Evolutionary conservation across 75 land plant genomes (phyloP).

Genomic region (Pinus taeda): DNA sequence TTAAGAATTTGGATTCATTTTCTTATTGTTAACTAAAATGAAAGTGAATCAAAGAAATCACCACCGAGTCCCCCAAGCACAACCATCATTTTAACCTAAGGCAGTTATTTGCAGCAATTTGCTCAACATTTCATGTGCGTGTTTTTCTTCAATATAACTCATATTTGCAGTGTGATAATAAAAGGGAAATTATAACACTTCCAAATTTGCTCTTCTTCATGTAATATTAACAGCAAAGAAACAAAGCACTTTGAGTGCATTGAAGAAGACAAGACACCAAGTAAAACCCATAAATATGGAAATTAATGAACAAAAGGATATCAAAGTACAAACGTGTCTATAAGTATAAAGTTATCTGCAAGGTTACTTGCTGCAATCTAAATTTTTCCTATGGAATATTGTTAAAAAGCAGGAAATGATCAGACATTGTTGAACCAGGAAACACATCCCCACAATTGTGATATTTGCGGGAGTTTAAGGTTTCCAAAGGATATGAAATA

Average conservation of each 20-base stretch:
- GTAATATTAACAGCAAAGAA: neutral
- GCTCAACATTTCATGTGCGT: neutral
- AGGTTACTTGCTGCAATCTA: neutral
- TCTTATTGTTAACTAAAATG: too few relatives aligned
- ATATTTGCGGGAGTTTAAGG: conserved; percentile 49
- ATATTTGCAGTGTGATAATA: neutral
- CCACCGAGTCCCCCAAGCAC: conserved; percentile 98
- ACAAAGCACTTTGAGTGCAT: neutral
- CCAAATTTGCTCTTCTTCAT: neutral
- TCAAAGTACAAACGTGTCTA: neutral
- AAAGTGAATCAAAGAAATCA: too few relatives aligned
- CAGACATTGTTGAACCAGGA: conserved; percentile 97
- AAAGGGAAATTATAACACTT: neutral
- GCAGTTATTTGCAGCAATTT: neutral
- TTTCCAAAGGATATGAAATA: conserved; percentile 4
- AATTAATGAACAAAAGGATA: neutral
- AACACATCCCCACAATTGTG: conserved; percentile 97
- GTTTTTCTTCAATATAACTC: neutral
- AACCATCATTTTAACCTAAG: conserved; percentile 92
- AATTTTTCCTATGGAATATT: conserved; percentile 84
- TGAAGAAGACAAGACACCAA: neutral
- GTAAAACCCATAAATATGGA: neutral
- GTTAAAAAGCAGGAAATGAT: conserved; percentile 90
- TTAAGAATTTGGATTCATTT: too few relatives aligned
- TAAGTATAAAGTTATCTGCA: neutral